Conservation (phyloP, 2,329 filamentous ascomycete species). For the Fusarium phyllophilum region DNA sequence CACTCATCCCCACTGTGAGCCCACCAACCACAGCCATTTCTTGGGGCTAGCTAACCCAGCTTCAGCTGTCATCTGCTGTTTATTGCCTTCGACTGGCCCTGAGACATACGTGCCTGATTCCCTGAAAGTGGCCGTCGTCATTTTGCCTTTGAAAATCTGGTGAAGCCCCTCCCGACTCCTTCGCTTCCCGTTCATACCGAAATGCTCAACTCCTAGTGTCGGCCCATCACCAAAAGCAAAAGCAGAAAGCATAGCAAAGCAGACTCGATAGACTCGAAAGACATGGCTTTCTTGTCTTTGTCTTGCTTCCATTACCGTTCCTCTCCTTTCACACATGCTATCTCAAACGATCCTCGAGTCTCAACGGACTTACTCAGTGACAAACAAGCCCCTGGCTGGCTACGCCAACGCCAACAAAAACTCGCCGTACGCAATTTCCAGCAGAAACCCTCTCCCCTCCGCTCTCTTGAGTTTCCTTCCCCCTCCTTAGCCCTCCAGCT, state of each 20-base stretch:
- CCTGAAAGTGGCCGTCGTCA: slow-evolving; percentile 33
- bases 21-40: slow-evolving; percentile 8
- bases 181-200: slow-evolving; percentile 42
- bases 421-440: slow-evolving; percentile 44
- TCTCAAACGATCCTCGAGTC: slow-evolving; percentile 26
- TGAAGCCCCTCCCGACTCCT: slow-evolving; percentile 44
- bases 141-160: slow-evolving; percentile 46
- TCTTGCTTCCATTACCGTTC: slow-evolving; percentile 5
- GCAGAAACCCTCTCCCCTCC: slow-evolving; percentile 27
- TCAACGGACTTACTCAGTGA: slow-evolving; percentile 18
- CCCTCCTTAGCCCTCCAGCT: slow-evolving; percentile 19
- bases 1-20: neutral
- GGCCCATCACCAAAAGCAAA: slow-evolving; percentile 20
- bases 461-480: slow-evolving; percentile 18
- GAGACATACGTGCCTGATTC: slow-evolving; percentile 32
- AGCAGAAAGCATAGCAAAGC: slow-evolving; percentile 1
- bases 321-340: neutral
- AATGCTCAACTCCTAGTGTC: slow-evolving; percentile 39
- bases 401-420: slow-evolving; percentile 32
- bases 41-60: slow-evolving; percentile 4
- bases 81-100: slow-evolving; percentile 9
- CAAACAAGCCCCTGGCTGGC: slow-evolving; percentile 29
- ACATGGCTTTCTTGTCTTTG: slow-evolving; percentile 19
- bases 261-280: slow-evolving; percentile 33
- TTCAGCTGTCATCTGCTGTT: slow-evolving; percentile 1